These are phyloP conservation scores for Salix arbutifolia DNA, from an alignment of 345 rosid species.

Conservation along the genomic window DNA sequence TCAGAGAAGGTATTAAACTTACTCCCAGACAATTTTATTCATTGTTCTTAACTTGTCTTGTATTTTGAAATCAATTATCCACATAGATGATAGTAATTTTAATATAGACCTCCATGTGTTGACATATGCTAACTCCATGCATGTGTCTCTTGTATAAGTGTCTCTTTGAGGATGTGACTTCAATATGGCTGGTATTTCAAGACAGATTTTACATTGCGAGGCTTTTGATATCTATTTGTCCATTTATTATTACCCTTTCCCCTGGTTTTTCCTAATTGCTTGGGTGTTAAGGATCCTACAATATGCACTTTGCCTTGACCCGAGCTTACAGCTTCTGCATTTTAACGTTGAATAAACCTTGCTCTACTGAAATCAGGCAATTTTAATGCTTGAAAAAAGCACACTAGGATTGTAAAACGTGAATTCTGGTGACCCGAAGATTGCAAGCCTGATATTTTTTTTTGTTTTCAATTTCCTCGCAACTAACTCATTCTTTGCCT, in stretches of 20 bases:
- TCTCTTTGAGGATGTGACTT: background rate
- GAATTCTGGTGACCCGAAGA: background rate
- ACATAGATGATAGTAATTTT: background rate
- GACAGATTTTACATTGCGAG: too few species aligned
- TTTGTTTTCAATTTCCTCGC: background rate
- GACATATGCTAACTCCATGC: background rate
- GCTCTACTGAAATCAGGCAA: background rate
- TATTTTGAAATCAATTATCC: background rate
- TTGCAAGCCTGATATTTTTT: background rate
- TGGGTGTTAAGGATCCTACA: background rate
- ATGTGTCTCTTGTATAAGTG: background rate
- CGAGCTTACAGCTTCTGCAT: background rate
- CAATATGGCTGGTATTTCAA: background rate
- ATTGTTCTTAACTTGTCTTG: background rate
- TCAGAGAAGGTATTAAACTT: constrained; percentile 57
- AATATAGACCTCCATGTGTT: background rate
- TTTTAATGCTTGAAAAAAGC: background rate
- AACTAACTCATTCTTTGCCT: background rate
- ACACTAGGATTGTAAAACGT: too few species aligned
- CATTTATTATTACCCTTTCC: too few species aligned
- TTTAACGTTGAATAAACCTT: background rate
- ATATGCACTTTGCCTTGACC: background rate
- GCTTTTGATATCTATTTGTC: too few species aligned
- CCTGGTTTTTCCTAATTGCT: background rate
- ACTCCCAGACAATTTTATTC: background rate